phyloP scores from a whole-genome alignment of 208 protist genomes.

The Acanthamoeba culbertsoni region DNA sequence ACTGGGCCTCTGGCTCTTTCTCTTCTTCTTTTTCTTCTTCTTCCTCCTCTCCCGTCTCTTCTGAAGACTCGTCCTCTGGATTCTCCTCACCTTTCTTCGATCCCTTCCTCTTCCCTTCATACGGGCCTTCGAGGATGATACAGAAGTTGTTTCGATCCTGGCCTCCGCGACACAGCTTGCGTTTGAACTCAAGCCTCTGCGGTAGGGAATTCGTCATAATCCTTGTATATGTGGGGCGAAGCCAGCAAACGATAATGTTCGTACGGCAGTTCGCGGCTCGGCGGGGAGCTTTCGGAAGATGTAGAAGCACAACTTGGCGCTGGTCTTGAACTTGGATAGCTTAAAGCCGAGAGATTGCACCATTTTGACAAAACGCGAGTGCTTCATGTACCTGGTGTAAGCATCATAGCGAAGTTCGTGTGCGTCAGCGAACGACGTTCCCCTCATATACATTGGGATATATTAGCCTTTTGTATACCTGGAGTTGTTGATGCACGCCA shows the following conservation, averaged over 20 bases:
- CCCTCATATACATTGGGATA: no score
- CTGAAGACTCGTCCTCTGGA: not conserved
- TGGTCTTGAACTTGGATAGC: constrained; percentile 8
- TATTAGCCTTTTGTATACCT: not conserved
- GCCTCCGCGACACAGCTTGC: not conserved
- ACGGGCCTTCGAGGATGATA: not conserved
- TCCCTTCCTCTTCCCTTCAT: not conserved
- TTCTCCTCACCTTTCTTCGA: not conserved
- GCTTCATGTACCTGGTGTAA: constrained; percentile 58
- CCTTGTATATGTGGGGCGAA: not conserved
- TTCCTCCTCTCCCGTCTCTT: not conserved
- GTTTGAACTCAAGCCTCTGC: not conserved
- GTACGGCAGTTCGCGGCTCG: not conserved
- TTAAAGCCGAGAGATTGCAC: constrained; percentile 21
- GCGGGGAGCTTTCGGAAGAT: not conserved
- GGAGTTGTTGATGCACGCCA: constrained; percentile 58
- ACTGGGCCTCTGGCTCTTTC: not conserved
- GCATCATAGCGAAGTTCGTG: not conserved
- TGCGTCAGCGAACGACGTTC: no score
- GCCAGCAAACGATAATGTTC: not conserved
- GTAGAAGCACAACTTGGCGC: constrained; percentile 54
- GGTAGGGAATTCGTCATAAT: not conserved
- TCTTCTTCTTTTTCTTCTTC: not conserved
- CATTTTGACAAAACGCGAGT: constrained; percentile 40
- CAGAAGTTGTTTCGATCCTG: constrained; percentile 32